Evolutionary conservation across 2,329 filamentous ascomycete species (phyloP), one percentile per base, ranked within the genome.

Genomic region (Apiospora aurea): DNA sequence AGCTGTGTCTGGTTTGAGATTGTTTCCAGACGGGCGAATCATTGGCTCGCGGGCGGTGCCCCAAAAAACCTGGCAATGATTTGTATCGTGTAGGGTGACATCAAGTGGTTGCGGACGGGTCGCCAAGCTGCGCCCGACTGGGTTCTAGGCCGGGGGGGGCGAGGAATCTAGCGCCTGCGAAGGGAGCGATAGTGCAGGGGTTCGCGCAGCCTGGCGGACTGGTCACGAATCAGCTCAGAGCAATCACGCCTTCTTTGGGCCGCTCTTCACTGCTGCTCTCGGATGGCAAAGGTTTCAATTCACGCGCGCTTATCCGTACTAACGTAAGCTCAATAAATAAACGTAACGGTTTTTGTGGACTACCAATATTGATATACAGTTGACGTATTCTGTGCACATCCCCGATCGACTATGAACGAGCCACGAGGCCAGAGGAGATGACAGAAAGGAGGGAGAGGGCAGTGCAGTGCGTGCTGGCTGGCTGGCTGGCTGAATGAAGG

Each of bases 111-210:
- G 67, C 41, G 29, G 57, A n/a, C 57, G 10, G 29, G 34, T n/a
- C 34, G 57, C 57, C 57, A 64, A 64, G 57, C 57, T 21, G n/a
- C 29, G 21, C 38, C 34, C 18, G 57, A 64, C 57, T 64, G 34
- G 57, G 29, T 57, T 57, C 51, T 57, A 34, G 51, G 16, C 51
- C 16, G 53, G 53, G 57, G 57, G 41, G 57, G 57, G 41, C n/a
- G 41, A 64, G 57, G 21, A 24, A 64, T 64, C 57, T 64, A 64
- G 57, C 57, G 57, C 57, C 57, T 64, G 57, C 18, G n/a, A 41
- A 41, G 34, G 57, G 21, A n/a, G 41, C 29, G 34, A 38, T 64
- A 41, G 57, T 57, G 26, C 34, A 64, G 57, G 57, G 57, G 57
- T 64, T 64, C 21, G 34, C 21, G 18, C 57, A 64, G 34, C 11